Percentiles rank a stretch among this genome's conserved stretches.
phyloP scores from a whole-genome alignment of 2,329 filamentous ascomycete species.

The Talaromyces sp. region DNA sequence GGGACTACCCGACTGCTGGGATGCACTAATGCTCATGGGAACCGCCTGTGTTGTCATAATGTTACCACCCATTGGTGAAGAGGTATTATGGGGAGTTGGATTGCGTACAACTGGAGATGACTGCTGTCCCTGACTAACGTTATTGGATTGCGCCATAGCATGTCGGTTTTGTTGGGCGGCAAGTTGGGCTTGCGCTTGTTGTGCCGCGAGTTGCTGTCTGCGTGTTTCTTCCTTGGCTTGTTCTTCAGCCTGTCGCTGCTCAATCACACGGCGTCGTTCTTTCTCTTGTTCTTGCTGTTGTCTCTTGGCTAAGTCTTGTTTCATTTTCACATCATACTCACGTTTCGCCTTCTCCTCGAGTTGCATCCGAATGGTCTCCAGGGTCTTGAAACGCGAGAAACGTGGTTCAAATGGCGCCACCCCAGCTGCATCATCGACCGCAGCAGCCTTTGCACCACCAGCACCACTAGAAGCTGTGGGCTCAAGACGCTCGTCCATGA shows the following conservation, averaged over 20 bases:
- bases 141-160: constrained; percentile 50
- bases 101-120: constrained; percentile 53
- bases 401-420: constrained; percentile 77
- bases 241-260: constrained; percentile 49
- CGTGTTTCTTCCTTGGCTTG: constrained; percentile 44
- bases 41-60: constrained; percentile 44
- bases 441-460: constrained; percentile 62
- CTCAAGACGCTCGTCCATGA: constrained; percentile 80
- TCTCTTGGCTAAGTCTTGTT: constrained; percentile 53
- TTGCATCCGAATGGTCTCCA: constrained; percentile 79
- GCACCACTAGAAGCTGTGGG: constrained; percentile 61
- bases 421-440: constrained; percentile 72
- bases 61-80: constrained; percentile 48
- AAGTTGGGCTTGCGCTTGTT: constrained; percentile 50
- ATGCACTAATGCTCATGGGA: constrained; percentile 49
- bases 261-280: constrained; percentile 50
- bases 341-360: constrained; percentile 68
- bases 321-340: constrained; percentile 51
- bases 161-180: constrained; percentile 57
- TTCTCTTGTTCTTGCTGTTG: constrained; percentile 52
- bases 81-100: constrained; percentile 49
- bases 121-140: constrained; percentile 45
- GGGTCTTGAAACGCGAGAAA: constrained; percentile 89
- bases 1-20: constrained; percentile 52
- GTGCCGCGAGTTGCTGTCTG: constrained; percentile 44